Base-by-base conservation (phyloP, 192 early-diverging fungal species). In the Podila horticola region DNA sequence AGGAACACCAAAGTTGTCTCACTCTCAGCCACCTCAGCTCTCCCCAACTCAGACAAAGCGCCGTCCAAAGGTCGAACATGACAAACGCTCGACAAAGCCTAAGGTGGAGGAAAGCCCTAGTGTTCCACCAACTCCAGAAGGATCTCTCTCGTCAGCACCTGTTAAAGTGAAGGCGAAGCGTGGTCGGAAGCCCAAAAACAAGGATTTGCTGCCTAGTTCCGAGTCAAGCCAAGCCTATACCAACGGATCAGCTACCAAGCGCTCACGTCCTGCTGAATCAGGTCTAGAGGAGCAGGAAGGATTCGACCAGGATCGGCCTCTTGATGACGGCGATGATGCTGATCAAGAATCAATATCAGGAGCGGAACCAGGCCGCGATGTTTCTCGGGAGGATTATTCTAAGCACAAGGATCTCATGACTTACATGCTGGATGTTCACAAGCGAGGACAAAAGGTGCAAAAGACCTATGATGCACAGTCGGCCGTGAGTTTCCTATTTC, bases 341-440 rank as follows among this genome's bases (percentile, higher is more conserved):
- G 36, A 51, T 30, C 26, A n/a, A 41, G 10, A 58, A 62, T 5
- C 50, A 26, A 26, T 72, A 59, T 58, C 70, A 69, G 33, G 72
- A 70, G 15, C 59, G 67, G 41, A 45, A 45, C 13, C 13, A 45
- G 15, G 41, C 8, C 41, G 41, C 3, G 41, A 45, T 17, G 13
- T 13, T 17, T 8, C 41, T 3, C 61, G 63, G 33, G 70, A 72
- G 17, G 76, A 81, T 45, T 72, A 49, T 67, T 72, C 76, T 10
- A 70, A 73, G 19, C 65, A 63, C 48, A 72, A 81, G 30, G 76
- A 81, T 7, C 63, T 72, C 31, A 81, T 81, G 76, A 67, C 62
- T 22, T 81, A 81, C 19, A 72, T 72, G 66, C 20, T 81, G n/a
- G 76, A 81, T 12, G 76, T 81, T 28, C 71, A 81, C 26, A 81